Evolutionary conservation across 2,329 filamentous ascomycete species (phyloP), one percentile per base, ranked within the genome.

Genomic region (Aspergillus glaucus): DNA sequence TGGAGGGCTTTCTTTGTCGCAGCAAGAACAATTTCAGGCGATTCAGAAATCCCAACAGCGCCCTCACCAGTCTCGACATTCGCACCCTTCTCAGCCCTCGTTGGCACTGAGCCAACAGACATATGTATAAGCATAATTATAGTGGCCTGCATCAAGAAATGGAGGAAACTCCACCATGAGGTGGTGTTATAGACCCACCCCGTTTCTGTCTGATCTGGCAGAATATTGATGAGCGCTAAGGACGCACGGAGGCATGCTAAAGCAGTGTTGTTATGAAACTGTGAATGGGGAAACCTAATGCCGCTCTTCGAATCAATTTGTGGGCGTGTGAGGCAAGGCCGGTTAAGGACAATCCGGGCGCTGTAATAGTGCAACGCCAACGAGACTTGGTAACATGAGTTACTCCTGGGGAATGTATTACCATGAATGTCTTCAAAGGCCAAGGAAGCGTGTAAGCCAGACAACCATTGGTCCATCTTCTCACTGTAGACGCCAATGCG

Each of bases 131-230:
- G 59, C 17, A 74, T 55, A 14, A 74, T 57, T 8, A 64, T 68
- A 0, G 59, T 59, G 2, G 69, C 63, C 48, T 73, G 71, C 54
- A 73, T 69, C 14, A 73, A 50, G 41, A 67, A 67, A 49, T 73
- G 69, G 24, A 73, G 54, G 15, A 70, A 56, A 48, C 60, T 66
- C 67, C 69, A 73, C 71, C 70, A 73, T 3, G 67, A 67, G 1
- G 62, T 60, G 3, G 64, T 54, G 4, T 57, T 51, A 19, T 63
- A 60, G 3, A 73, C 50, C 47, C 64, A 67, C 14, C 54, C 47
- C 1, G 54, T 54, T 45, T 69, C 62, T 1, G 64, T 62, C 19
- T 62, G 49, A 14, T 67, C 57, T 2, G 70, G 68, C 71, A 69
- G 51, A 65, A 73, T 45, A 60, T 59, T 50, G 72, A 67, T 4